phyloP scores from a whole-genome alignment of 257 asterid genomes.

The Ligustrum vulgare region DNA sequence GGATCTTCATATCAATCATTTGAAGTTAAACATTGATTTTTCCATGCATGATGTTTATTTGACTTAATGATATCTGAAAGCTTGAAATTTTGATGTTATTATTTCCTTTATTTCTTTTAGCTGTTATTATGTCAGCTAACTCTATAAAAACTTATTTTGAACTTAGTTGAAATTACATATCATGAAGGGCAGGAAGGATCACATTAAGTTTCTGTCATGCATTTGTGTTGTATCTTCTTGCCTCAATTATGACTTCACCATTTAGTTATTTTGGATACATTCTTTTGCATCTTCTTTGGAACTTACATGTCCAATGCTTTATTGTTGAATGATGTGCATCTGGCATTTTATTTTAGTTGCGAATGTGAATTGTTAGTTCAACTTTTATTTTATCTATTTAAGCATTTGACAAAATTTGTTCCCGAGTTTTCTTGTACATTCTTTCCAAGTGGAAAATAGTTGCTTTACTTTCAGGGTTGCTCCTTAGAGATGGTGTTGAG shows the following conservation, averaged over 20 bases:
- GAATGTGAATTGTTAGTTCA: no score
- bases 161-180: background rate
- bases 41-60: background rate
- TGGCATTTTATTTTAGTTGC: no score
- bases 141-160: background rate
- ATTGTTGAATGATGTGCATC: no score
- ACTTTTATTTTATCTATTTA: background rate
- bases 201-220: background rate
- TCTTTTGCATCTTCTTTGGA: no score
- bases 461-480: background rate
- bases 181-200: background rate
- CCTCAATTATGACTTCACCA: background rate
- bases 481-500: background rate
- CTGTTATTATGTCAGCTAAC: background rate
- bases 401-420: background rate
- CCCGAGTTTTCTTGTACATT: background rate
- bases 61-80: slow-evolving; percentile 8
- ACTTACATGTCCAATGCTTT: background rate
- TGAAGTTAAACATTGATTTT: background rate
- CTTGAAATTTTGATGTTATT: background rate
- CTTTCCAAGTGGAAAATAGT: no score
- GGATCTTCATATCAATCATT: background rate
- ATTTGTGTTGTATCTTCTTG: background rate
- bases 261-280: no score
- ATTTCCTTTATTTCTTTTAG: background rate